These are phyloP conservation scores for Fusarium sp. DNA, from an alignment of 2,329 filamentous ascomycete species.

Conservation along the genomic window DNA sequence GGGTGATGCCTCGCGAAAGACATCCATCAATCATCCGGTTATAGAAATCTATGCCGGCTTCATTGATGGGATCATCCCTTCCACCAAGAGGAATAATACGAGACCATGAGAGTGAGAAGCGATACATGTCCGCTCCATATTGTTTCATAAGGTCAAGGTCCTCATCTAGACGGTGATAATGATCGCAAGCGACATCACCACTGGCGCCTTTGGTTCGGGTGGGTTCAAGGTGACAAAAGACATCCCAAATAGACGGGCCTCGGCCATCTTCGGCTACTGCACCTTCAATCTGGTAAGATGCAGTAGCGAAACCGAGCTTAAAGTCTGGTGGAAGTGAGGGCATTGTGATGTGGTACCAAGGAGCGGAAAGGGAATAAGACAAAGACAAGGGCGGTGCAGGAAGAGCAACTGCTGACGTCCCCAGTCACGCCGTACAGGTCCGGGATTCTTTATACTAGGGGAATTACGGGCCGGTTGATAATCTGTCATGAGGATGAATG, in stretches of 20 bases:
- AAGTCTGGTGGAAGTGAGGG: constrained; percentile 45
- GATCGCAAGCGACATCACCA: constrained; percentile 61
- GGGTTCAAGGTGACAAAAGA: constrained; percentile 54
- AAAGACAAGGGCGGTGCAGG: not conserved
- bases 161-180: constrained; percentile 57
- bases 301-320: constrained; percentile 56
- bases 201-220: constrained; percentile 54
- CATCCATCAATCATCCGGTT: constrained; percentile 70
- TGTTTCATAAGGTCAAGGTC: constrained; percentile 71
- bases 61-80: constrained; percentile 71
- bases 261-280: constrained; percentile 55
- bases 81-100: constrained; percentile 74
- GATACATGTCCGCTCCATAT: constrained; percentile 69
- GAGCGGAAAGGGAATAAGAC: not conserved
- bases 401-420: not conserved
- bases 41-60: constrained; percentile 71
- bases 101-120: constrained; percentile 75
- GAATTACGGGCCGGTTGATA: constrained; percentile 25
- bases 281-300: constrained; percentile 59
- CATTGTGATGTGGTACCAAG: constrained; percentile 1
- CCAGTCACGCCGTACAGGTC: not conserved
- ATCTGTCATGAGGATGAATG: not conserved
- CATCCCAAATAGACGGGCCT: constrained; percentile 58
- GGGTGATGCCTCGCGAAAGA: constrained; percentile 66
- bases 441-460: constrained; percentile 20